Base-by-base conservation (phyloP, 2,329 filamentous ascomycete species). In the Graphilbum fragrans region DNA sequence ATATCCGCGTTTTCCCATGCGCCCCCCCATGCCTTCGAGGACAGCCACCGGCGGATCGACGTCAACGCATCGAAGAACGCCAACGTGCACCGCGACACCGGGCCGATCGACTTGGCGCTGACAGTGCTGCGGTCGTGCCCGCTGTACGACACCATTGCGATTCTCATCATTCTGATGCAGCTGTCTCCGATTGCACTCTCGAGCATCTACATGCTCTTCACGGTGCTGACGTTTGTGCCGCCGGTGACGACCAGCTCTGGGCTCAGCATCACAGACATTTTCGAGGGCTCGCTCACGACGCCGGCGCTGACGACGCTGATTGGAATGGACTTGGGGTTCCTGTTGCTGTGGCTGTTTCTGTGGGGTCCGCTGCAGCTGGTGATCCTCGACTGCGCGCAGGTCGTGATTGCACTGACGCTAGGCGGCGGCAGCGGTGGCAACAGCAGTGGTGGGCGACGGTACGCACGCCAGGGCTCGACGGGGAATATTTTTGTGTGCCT, bases 81-180 rank as follows among this genome's bases (percentile, higher is more conserved):
- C 50, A 70, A 80, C 45, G 50, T 82, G 41, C 81, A 83, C 55
- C 79, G 79, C 51, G 77, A 82, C 56, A 69, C 78, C 41, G 82
- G 82, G 45, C 77, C 84, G 37, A 64, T 94, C 51, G 80, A 84
- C 53, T 70, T 93, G 49, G 82, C 83, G 48, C 75, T 85, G 51
- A 94, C 87, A 42, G 90, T 96, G 53, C 76, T 96, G 58, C 80
- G 79, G 54, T 86, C 87, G 40, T 90, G 88, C 54, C 90, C 90
- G 41, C 78, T 94, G 56, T 84, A 86, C 65, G 90, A 96, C 65
- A 94, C 90, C 46, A 86, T 95, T 63, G 87, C 90, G 58, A 94
- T 96, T 55, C 78, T 96, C 59, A 94, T 95, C 63, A 84, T 95
- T 53, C 76, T 96, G 51, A 83, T 95, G 62, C 88, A 94, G 58